Evolutionary conservation across 116 monocot genomes (phyloP).

Genomic region (Posidonia oceanica): DNA sequence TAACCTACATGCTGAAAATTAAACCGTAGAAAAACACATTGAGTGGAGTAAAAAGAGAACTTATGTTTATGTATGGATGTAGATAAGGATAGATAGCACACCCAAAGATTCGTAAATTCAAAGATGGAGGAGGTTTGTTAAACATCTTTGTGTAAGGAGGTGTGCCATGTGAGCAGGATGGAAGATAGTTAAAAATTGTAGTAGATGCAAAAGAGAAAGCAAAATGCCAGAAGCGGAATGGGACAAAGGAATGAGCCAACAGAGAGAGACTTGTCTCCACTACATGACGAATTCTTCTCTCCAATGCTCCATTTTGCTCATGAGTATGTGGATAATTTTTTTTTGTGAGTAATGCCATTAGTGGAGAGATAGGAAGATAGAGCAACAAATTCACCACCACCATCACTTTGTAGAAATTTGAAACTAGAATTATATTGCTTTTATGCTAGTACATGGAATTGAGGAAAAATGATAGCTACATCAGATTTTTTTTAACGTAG

Average conservation of each 20-base stretch:
- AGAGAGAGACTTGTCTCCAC: background rate
- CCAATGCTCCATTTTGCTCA: background rate
- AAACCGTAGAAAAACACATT: background rate
- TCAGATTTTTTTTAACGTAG: background rate
- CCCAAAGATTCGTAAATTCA: background rate
- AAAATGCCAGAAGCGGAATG: background rate
- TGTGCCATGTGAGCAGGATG: background rate
- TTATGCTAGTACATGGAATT: background rate
- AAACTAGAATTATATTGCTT: background rate
- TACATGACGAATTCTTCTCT: background rate
- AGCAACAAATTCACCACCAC: conserved; percentile 1
- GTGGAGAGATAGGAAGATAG: background rate
- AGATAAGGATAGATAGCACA: background rate
- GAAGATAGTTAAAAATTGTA: background rate
- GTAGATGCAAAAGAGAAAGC: background rate
- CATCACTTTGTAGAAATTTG: background rate
- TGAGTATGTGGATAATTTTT: background rate
- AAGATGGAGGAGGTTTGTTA: background rate
- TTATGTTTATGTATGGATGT: background rate
- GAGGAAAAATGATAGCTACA: background rate
- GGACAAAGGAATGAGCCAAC: background rate
- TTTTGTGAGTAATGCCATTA: background rate
- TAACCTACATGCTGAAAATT: background rate
- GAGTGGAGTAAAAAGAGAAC: background rate
- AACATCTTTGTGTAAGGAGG: background rate